Conservation (phyloP, 768 basidiomycete species). For the Boletus reticulatus region DNA sequence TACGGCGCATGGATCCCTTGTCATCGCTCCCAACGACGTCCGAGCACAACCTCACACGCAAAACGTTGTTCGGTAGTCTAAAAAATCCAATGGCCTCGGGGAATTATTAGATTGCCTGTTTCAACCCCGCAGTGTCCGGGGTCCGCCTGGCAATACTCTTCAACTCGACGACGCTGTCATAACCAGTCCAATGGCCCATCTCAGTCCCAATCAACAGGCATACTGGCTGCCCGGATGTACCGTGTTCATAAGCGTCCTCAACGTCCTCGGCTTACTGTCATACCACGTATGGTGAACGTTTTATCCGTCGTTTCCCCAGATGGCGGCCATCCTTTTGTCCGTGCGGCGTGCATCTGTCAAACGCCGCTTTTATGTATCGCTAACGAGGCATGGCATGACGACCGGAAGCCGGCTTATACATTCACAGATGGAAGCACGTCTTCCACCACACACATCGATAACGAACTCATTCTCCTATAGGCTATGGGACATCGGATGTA, state of each 20-base stretch:
- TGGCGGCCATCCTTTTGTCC: neutral
- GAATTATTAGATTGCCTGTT: neutral
- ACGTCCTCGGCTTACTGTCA: too few relatives aligned
- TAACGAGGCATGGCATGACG: neutral
- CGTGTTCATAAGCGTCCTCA: neutral
- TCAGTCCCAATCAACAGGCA: neutral
- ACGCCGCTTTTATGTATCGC: neutral
- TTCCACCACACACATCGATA: neutral
- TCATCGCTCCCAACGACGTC: constrained; percentile 1
- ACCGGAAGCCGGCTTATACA: constrained; percentile 5
- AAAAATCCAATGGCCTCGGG: neutral
- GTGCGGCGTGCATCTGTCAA: neutral
- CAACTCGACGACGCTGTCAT: neutral
- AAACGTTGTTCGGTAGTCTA: neutral
- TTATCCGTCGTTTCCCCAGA: neutral
- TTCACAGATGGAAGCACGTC: neutral
- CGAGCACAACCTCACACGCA: too few relatives aligned
- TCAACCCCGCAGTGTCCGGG: constrained; percentile 11
- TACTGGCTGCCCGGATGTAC: neutral
- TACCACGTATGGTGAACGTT: neutral
- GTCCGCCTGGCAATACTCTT: neutral
- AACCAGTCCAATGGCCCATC: neutral
- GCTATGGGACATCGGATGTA: neutral
- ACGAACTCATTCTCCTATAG: neutral
- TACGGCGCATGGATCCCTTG: neutral